These are phyloP conservation scores for Leucogyrophana mollusca DNA, from an alignment of 768 basidiomycete genomes.

Conservation along the genomic window DNA sequence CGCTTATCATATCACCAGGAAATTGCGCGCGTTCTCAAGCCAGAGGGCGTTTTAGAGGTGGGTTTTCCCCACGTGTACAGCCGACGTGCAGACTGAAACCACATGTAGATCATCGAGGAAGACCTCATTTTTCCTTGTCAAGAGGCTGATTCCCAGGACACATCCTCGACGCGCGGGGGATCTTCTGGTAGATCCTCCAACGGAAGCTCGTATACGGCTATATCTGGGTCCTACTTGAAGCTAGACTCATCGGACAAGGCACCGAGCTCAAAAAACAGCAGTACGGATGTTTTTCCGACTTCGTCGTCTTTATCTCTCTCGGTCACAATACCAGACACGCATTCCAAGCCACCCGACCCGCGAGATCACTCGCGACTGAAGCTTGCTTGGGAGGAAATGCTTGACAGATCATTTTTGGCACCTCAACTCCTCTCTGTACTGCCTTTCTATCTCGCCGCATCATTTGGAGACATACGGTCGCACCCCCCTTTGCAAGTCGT, in stretches of 20 bases:
- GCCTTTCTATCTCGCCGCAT: constrained; percentile 62
- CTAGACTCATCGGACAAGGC: constrained; percentile 20
- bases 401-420: constrained; percentile 54
- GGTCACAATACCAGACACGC: constrained; percentile 8
- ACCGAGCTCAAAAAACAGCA: constrained; percentile 12
- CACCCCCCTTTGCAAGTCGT: constrained; percentile 48
- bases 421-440: constrained; percentile 55
- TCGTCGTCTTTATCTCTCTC: constrained; percentile 21
- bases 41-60: constrained; percentile 66
- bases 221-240: constrained; percentile 19
- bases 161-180: constrained; percentile 1
- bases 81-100: constrained; percentile 6
- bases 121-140: constrained; percentile 66
- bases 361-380: constrained; percentile 64
- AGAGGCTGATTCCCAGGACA: constrained; percentile 6
- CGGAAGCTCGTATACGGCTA: constrained; percentile 26
- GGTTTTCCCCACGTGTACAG: constrained; percentile 7
- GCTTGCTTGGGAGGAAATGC: constrained; percentile 68
- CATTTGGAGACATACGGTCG: constrained; percentile 52
- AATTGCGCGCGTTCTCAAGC: constrained; percentile 61
- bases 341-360: constrained; percentile 36
- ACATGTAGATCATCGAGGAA: constrained; percentile 66
- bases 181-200: constrained; percentile 23
- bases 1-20: constrained; percentile 47
- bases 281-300: constrained; percentile 12